A percentile compares a stretch with the other conserved stretches of the same genome.
These are phyloP conservation scores for Venturiaceae sp. DNA, from an alignment of 2,329 filamentous ascomycete genomes.

Conservation along the genomic window DNA sequence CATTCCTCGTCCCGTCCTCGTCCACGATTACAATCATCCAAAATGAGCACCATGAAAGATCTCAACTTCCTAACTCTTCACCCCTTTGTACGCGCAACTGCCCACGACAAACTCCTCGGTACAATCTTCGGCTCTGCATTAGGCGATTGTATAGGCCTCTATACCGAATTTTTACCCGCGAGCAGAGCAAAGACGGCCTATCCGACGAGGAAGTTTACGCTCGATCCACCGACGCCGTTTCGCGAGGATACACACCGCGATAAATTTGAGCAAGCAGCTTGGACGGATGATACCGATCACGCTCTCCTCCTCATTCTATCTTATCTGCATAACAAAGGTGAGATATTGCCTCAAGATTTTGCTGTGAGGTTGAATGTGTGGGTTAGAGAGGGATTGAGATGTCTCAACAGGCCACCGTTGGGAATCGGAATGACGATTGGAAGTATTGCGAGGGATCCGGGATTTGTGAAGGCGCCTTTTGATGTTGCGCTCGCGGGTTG, in stretches of 20 bases:
- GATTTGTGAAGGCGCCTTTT: conserved; percentile 32
- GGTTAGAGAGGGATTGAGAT: conserved; percentile 37
- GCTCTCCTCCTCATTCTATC: conserved; percentile 39
- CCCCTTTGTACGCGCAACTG: conserved; percentile 19
- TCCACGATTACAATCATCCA: no score
- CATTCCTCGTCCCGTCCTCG: no score
- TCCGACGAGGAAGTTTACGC: conserved; percentile 28
- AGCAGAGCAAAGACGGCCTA: conserved; percentile 26
- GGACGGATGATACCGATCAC: conserved; percentile 49
- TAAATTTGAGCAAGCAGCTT: conserved; percentile 25
- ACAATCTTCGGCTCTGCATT: conserved; percentile 41
- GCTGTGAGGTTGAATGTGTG: conserved; percentile 37
- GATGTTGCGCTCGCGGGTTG: conserved; percentile 5
- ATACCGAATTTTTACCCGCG: conserved; percentile 42
- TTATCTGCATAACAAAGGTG: conserved; percentile 35
- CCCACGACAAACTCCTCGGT: conserved; percentile 31
- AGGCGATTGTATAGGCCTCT: conserved; percentile 45
- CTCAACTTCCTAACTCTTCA: conserved; percentile 18
- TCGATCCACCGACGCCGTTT: conserved; percentile 31
- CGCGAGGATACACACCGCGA: conserved; percentile 34
- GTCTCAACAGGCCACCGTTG: conserved; percentile 36
- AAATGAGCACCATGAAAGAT: background rate
- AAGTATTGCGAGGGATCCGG: conserved; percentile 29
- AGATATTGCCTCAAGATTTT: conserved; percentile 30
- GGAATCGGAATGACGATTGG: conserved; percentile 40